These are phyloP conservation scores for Yamadazyma sp. DNA, from an alignment of 805 yeast genomes.

Conservation along the genomic window DNA sequence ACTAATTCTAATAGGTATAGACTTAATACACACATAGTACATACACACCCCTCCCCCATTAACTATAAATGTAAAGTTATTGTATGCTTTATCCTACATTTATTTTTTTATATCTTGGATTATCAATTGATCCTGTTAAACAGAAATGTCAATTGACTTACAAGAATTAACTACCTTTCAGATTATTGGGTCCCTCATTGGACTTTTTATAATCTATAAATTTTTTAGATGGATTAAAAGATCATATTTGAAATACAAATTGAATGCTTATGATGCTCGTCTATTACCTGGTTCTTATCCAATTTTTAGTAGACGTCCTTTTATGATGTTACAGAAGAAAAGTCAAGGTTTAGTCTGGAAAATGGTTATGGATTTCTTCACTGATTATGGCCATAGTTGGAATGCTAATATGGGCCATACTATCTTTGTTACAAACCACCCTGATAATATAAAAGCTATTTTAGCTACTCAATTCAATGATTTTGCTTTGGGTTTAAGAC, in stretches of 20 bases:
- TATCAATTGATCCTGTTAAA: no score
- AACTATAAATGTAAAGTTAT: no score
- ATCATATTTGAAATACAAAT: constrained; percentile 9
- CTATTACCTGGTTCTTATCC: constrained; percentile 15
- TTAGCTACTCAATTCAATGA: constrained; percentile 34
- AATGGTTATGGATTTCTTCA: constrained; percentile 12
- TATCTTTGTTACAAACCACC: constrained; percentile 25
- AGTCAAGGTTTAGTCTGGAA: constrained; percentile 11
- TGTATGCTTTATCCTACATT: no score
- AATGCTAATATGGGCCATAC: constrained; percentile 19
- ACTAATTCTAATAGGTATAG: no score
- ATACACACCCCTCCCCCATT: no score
- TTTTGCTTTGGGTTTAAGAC: constrained; percentile 29
- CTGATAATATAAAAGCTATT: constrained; percentile 32
- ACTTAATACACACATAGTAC: no score
- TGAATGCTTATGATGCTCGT: constrained; percentile 10
- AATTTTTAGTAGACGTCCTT: constrained; percentile 13
- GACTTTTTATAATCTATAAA: constrained; percentile 1
- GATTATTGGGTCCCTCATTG: not conserved
- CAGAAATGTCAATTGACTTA: no score
- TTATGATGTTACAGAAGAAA: constrained; percentile 9
- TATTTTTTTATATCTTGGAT: no score
- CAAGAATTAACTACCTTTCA: constrained; percentile 3
- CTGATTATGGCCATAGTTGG: constrained; percentile 14
- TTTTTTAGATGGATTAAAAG: constrained; percentile 5